These are phyloP conservation scores for Plantago lanceolata DNA, from an alignment of 305 asterid species.

Conservation along the genomic window DNA sequence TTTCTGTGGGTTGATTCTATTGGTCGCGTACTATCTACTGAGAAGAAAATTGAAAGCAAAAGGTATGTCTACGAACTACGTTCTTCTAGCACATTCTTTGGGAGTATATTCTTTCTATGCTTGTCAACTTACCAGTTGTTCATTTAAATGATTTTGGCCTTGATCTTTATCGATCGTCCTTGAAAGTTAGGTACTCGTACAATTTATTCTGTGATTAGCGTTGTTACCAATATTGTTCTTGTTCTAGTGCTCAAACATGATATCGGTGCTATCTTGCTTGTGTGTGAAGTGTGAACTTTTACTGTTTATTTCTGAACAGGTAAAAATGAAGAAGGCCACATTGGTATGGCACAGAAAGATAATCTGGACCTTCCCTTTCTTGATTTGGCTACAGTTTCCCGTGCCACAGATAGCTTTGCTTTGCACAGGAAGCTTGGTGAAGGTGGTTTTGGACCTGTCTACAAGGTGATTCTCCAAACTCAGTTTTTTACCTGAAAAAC, in stretches of 20 bases:
- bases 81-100: background rate
- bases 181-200: background rate
- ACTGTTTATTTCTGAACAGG: constrained; percentile 24
- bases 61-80: background rate
- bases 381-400: constrained; percentile 28
- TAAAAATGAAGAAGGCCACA: constrained; percentile 17
- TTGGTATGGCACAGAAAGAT: constrained; percentile 22
- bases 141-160: background rate
- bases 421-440: constrained; percentile 40
- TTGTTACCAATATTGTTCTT: background rate
- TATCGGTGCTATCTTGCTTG: background rate
- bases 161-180: background rate
- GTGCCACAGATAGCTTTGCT: constrained; percentile 43
- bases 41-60: constrained; percentile 7
- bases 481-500: background rate
- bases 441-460: constrained; percentile 54
- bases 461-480: constrained; percentile 33
- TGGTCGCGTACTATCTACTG: background rate
- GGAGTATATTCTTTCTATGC: background rate
- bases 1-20: background rate
- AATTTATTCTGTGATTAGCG: background rate
- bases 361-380: constrained; percentile 39
- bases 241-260: background rate
- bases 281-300: background rate
- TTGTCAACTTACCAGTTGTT: background rate